Evolutionary conservation across 768 basidiomycete genomes (phyloP).

Genomic region (Auricularia auricula-judae): DNA sequence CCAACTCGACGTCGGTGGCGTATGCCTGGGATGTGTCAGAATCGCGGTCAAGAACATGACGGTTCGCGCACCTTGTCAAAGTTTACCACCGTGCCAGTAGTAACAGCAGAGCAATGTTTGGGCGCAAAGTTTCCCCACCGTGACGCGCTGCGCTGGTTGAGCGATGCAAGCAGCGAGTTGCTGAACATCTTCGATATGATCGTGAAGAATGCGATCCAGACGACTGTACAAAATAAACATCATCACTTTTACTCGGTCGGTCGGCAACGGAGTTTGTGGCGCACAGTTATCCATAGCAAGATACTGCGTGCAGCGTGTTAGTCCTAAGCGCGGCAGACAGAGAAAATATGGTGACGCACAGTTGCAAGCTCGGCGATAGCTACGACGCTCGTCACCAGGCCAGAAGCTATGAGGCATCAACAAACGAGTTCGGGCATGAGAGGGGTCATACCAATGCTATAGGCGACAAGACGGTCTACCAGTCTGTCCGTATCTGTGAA

Average conservation of each 20-base stretch:
- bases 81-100: too few species aligned
- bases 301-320: background rate
- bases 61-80: too few species aligned
- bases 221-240: background rate
- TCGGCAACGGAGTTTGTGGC: background rate
- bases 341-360: background rate
- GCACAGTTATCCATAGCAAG: background rate
- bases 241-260: background rate
- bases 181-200: background rate
- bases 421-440: too few species aligned
- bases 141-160: background rate
- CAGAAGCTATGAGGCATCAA: background rate
- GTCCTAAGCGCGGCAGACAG: background rate
- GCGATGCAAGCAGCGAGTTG: background rate
- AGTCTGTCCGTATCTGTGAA: background rate
- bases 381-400: background rate
- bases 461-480: background rate
- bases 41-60: too few species aligned
- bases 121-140: too few species aligned
- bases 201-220: background rate
- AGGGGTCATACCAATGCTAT: background rate
- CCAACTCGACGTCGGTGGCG: too few species aligned
- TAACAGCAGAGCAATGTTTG: too few species aligned
- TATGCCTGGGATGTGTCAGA: too few species aligned
- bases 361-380: background rate